Conservation (phyloP, 1,284 basidiomycete species). For the Anthracocystis walkeri region DNA sequence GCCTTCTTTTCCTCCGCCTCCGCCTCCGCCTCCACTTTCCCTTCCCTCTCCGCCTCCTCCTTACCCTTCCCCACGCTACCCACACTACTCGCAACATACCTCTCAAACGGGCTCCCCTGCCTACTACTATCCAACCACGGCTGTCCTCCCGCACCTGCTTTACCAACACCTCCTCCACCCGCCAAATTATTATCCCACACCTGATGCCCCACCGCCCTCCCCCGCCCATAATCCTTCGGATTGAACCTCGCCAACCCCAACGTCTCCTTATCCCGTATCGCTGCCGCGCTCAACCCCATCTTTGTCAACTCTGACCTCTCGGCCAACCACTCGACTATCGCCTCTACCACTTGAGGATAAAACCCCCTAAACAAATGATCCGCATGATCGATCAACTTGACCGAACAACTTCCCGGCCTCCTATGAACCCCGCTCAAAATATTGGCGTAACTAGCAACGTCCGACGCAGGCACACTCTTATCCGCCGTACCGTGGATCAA, state of each 20-base stretch:
- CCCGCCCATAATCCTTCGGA: constrained; percentile 17
- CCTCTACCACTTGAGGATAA: constrained; percentile 55
- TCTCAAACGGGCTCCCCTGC: not conserved
- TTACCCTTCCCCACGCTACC: not conserved
- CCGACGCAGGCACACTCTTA: constrained; percentile 51
- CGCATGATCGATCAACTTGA: constrained; percentile 55
- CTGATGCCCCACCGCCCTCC: constrained; percentile 3
- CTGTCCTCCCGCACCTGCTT: not conserved
- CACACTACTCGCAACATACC: constrained; percentile 4
- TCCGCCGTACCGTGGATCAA: constrained; percentile 57
- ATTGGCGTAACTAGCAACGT: constrained; percentile 50
- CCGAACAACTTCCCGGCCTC: constrained; percentile 35
- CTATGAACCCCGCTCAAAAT: constrained; percentile 29
- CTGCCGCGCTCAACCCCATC: constrained; percentile 38
- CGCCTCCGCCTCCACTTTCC: no score
- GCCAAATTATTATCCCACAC: constrained; percentile 35
- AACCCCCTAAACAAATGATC: constrained; percentile 56
- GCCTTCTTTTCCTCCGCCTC: no score
- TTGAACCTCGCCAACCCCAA: constrained; percentile 35
- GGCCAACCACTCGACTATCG: constrained; percentile 47
- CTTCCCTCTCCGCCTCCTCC: not conserved
- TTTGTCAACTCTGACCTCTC: constrained; percentile 33
- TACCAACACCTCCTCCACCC: not conserved
- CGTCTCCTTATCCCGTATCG: constrained; percentile 32
- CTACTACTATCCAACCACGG: constrained; percentile 14